Base-by-base conservation (phyloP, 2,329 filamentous ascomycete genomes). In the Aaosphaeria pasadenensis region DNA sequence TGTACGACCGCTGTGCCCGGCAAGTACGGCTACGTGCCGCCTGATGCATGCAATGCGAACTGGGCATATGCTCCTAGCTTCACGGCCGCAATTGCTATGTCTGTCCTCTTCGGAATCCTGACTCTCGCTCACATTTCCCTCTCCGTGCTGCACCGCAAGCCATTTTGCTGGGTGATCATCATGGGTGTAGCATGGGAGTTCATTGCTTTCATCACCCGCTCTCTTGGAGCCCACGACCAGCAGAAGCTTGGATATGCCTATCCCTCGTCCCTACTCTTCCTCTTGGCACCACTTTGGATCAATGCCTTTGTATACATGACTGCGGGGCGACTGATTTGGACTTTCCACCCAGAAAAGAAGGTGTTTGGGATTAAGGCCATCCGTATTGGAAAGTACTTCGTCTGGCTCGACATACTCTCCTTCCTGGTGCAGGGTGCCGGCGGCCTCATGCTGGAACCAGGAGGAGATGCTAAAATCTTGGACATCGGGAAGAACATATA, bases 251-350 rank as follows among this genome's bases (percentile, higher is more conserved):
- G 17, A 6, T 42, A 43, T 29, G 35, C 38, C 5, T 46, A 38
- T 29, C 11, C 17, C 4, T 40, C 29, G 29, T 36, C 35, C 33
- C 30, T 51, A 7, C 32, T 47, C 7, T 42, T 48, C 39, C 39
- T 50, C 6, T 43, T 49, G 29, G 45, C 46, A 6, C 49, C 49
- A 11, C 32, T 47, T 39, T 55, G 74, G 74, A 71, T 75, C 45
- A 77, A 77, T 33, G 73, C 74, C 3, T 77, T 71, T 52, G 63
- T 68, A 4, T 77, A 77, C 53, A 66, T 68, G 64, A 58, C 55
- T 5, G 51, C 56, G 24, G 74, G 67, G 2, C 67, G 74, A 1
- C 56, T 76, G 54, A 65, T 76, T 28, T 66, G 68, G 47, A 71
- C 66, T 48, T 72, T 70, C 51, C 57, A 70, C 4, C 63, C 69